Conservation (phyloP, 2,329 filamentous ascomycete genomes). For the Cladosporium sp. region DNA sequence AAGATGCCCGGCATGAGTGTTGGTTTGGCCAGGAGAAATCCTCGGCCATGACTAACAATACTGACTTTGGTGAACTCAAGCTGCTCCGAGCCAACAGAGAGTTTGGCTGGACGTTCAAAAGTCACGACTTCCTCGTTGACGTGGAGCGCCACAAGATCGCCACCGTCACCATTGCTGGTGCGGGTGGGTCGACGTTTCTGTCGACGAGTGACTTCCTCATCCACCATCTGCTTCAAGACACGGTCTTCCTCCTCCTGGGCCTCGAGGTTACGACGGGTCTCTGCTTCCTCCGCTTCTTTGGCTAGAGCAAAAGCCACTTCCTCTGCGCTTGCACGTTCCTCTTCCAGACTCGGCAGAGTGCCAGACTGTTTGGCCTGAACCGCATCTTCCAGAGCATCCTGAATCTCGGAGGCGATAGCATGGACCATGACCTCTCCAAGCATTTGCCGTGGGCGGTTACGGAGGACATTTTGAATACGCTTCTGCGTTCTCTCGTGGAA, state of each 20-base stretch:
- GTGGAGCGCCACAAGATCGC: conserved; percentile 21
- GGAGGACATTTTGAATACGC: conserved; percentile 70
- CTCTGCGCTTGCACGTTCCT: conserved; percentile 83
- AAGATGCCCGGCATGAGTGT: conserved; percentile 16
- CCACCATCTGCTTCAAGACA: conserved; percentile 68
- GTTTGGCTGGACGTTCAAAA: conserved; percentile 34
- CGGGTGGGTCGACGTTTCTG: conserved; percentile 60
- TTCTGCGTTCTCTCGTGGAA: conserved; percentile 71
- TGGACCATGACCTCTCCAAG: conserved; percentile 67
- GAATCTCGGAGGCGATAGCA: conserved; percentile 61
- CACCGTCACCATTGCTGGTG: conserved; percentile 38
- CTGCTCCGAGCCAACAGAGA: conserved; percentile 28
- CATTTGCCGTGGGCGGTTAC: conserved; percentile 66
- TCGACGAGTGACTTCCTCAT: conserved; percentile 70
- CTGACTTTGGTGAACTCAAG: conserved; percentile 32
- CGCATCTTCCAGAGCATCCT: conserved; percentile 81
- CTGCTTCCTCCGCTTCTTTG: conserved; percentile 45
- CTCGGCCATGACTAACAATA: conserved; percentile 25
- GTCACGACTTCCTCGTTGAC: conserved; percentile 28
- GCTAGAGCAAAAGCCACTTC: conserved; percentile 66
- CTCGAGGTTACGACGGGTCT: conserved; percentile 43
- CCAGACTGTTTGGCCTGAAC: conserved; percentile 72
- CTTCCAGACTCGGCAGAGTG: conserved; percentile 81
- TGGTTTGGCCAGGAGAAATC: conserved; percentile 30
- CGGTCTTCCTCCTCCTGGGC: conserved; percentile 64